Conservation (phyloP, 2,329 filamentous ascomycete genomes). For the Aspergillus japonicus region DNA sequence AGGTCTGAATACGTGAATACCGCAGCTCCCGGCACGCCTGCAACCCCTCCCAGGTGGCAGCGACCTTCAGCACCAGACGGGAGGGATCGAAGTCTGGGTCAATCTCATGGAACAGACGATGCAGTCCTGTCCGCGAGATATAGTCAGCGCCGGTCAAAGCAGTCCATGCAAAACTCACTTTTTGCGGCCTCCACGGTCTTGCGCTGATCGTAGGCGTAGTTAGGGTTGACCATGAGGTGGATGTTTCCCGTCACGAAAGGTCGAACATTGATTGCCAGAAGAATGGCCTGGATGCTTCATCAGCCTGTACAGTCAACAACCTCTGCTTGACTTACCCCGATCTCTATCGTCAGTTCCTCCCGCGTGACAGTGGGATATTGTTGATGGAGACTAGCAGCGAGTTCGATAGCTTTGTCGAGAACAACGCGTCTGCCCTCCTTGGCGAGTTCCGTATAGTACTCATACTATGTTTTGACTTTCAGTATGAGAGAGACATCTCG, state of each 20-base stretch:
- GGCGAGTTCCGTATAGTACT: neutral
- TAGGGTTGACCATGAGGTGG: constrained; percentile 8
- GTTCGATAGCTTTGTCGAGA: neutral
- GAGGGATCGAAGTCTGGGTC: neutral
- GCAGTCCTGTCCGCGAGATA: neutral
- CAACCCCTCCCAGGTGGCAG: constrained; percentile 11
- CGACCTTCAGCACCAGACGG: constrained; percentile 6
- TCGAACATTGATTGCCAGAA: neutral
- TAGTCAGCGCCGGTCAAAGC: neutral
- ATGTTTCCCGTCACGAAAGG: constrained; percentile 2
- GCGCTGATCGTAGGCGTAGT: neutral
- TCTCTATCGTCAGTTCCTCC: constrained; percentile 6
- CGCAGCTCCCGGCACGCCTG: constrained; percentile 7
- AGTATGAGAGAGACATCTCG: too few relatives aligned
- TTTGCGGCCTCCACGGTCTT: neutral
- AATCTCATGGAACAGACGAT: neutral
- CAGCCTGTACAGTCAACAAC: neutral
- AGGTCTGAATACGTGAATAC: constrained; percentile 22
- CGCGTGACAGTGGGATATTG: neutral
- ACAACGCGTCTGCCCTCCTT: neutral
- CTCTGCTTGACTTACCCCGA: neutral
- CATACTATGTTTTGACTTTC: neutral
- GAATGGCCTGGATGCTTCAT: neutral
- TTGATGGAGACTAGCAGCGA: neutral
- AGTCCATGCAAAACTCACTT: neutral